Evolutionary conservation across 805 yeast genomes (phyloP).

Genomic region (Wickerhamomyces alni): DNA sequence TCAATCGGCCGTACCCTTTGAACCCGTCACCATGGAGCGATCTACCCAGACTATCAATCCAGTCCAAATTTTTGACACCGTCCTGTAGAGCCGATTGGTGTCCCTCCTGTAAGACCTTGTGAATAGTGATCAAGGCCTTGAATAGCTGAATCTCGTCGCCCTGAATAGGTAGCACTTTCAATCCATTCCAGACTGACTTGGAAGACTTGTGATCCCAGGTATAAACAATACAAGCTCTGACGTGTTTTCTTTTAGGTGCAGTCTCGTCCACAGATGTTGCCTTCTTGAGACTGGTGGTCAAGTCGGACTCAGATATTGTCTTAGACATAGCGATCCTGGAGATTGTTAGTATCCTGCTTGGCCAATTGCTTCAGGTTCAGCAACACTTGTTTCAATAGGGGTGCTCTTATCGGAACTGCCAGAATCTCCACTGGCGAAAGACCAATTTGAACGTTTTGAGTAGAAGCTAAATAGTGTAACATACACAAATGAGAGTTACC

Average conservation of each 20-base stretch:
- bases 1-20: conserved; percentile 61
- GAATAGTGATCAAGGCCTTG: conserved; percentile 79
- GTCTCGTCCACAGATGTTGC: conserved; percentile 83
- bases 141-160: conserved; percentile 79
- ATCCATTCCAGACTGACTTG: conserved; percentile 75
- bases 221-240: conserved; percentile 88
- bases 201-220: conserved; percentile 94
- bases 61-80: conserved; percentile 71
- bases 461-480: too few relatives aligned
- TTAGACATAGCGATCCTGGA: conserved; percentile 15
- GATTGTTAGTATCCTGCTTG: background rate
- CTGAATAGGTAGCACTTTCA: conserved; percentile 75
- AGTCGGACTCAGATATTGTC: conserved; percentile 30
- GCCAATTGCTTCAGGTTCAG: background rate
- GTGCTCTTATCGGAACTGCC: background rate
- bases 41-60: conserved; percentile 69
- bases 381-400: background rate
- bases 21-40: conserved; percentile 35
- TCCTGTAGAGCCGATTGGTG: conserved; percentile 79
- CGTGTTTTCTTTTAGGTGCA: conserved; percentile 95
- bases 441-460: too few relatives aligned
- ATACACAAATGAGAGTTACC: too few relatives aligned
- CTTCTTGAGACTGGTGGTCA: conserved; percentile 47
- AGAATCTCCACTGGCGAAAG: too few relatives aligned
- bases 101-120: conserved; percentile 97